phyloP scores from a whole-genome alignment of 1,139 yeast genomes.

The Eremothecium cymbalariae region DNA sequence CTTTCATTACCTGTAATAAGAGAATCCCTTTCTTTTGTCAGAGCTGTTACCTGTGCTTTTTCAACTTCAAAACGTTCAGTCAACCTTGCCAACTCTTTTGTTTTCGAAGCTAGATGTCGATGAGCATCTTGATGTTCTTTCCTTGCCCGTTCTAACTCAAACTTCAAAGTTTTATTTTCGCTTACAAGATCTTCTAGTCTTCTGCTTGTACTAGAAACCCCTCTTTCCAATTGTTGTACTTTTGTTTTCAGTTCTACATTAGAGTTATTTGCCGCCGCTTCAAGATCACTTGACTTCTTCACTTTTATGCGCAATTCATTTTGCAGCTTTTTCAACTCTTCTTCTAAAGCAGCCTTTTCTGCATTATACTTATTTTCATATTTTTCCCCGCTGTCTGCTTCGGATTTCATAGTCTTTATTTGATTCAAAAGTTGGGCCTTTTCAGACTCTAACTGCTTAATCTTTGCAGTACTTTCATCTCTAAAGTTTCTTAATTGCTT shows the following conservation, averaged over 20 bases:
- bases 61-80: slow-evolving; percentile 26
- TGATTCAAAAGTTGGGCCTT: slow-evolving; percentile 8
- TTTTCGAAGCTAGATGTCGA: slow-evolving; percentile 34
- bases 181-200: slow-evolving; percentile 39
- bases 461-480: background rate
- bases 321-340: slow-evolving; percentile 30
- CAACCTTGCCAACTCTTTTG: slow-evolving; percentile 32
- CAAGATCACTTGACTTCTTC: slow-evolving; percentile 31
- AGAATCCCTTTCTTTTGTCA: slow-evolving; percentile 29
- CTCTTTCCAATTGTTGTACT: slow-evolving; percentile 32
- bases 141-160: slow-evolving; percentile 34
- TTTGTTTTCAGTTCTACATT: slow-evolving; percentile 35
- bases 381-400: slow-evolving; percentile 4
- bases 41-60: slow-evolving; percentile 19
- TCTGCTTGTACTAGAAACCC: slow-evolving; percentile 34
- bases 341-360: slow-evolving; percentile 16
- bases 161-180: slow-evolving; percentile 42
- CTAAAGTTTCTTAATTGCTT: background rate
- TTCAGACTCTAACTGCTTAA: slow-evolving; percentile 7
- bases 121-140: slow-evolving; percentile 35
- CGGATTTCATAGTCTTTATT: slow-evolving; percentile 6
- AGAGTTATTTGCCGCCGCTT: slow-evolving; percentile 30
- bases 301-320: slow-evolving; percentile 33
- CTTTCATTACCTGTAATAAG: slow-evolving; percentile 16
- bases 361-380: slow-evolving; percentile 7